phyloP scores from a whole-genome alignment of 257 asterid species.

The Oldenlandia corymbosa region DNA sequence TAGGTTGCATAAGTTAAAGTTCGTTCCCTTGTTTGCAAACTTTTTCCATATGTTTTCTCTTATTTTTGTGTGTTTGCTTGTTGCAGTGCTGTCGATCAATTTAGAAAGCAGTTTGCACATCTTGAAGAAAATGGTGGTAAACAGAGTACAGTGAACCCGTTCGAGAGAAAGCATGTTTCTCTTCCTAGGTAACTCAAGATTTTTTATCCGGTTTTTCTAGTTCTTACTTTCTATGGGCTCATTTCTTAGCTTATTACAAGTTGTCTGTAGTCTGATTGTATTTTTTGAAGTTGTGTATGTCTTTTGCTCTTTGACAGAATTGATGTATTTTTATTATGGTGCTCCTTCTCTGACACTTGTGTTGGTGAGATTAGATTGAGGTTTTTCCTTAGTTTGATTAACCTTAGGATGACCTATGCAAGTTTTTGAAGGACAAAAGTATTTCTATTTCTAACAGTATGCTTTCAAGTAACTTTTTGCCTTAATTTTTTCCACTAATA shows the following conservation, averaged over 20 bases:
- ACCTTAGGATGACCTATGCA: too few relatives aligned
- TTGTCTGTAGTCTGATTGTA: not conserved
- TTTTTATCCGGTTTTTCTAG: not conserved
- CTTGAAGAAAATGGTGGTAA: constrained; percentile 67
- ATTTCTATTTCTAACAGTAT: too few relatives aligned
- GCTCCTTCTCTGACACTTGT: too few relatives aligned
- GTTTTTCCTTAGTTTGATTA: too few relatives aligned
- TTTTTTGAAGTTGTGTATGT: not conserved
- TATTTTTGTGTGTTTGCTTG: constrained; percentile 10
- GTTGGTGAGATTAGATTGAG: too few relatives aligned
- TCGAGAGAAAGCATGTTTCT: constrained; percentile 70
- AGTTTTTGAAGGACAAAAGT: too few relatives aligned
- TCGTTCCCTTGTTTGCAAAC: not conserved
- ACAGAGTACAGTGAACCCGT: constrained; percentile 45
- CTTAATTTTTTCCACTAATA: too few relatives aligned
- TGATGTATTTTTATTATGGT: too few relatives aligned
- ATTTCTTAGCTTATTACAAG: not conserved
- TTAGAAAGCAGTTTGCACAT: constrained; percentile 67
- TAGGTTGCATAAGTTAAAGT: constrained; percentile 36
- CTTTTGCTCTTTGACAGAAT: not conserved
- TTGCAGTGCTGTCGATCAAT: constrained; percentile 76
- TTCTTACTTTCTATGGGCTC: not conserved
- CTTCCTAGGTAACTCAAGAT: constrained; percentile 63
- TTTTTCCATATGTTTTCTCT: constrained; percentile 9
- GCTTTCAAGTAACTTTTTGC: too few relatives aligned